phyloP scores from a whole-genome alignment of 495 filamentous ascomycete species.

The Aspergillus heteromorphus region DNA sequence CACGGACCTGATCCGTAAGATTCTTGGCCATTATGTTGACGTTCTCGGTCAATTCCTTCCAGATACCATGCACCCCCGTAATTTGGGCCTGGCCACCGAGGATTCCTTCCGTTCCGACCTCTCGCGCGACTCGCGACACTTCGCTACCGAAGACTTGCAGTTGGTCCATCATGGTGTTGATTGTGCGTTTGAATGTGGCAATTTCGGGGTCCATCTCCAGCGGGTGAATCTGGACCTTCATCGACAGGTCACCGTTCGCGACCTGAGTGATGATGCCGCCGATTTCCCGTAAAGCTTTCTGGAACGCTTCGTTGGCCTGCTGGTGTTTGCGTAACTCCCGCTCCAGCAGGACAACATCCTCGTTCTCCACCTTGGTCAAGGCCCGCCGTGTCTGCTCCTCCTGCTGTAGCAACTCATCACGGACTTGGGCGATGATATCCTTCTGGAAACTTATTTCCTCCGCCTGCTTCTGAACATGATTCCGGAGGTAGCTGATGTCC shows the following conservation, averaged over 20 bases:
- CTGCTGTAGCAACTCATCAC: slow-evolving; percentile 58
- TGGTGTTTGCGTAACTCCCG: slow-evolving; percentile 93
- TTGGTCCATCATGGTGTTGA: slow-evolving; percentile 99
- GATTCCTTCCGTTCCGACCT: slow-evolving; percentile 95
- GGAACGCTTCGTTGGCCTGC: slow-evolving; percentile 97
- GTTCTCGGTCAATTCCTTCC: slow-evolving; percentile 96
- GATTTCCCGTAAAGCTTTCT: slow-evolving; percentile 94
- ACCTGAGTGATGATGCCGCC: slow-evolving; percentile 95
- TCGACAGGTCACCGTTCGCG: slow-evolving; percentile 91
- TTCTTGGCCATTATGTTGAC: slow-evolving; percentile 98
- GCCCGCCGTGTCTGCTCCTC: slow-evolving; percentile 53
- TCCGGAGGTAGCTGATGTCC: slow-evolving; percentile 63
- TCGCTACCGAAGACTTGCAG: slow-evolving; percentile 95
- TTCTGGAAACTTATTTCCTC: slow-evolving; percentile 71
- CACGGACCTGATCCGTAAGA: slow-evolving; percentile 81
- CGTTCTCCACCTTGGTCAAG: slow-evolving; percentile 53
- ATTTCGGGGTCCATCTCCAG: slow-evolving; percentile 99
- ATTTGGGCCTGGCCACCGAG: slow-evolving; percentile 96
- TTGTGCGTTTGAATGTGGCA: slow-evolving; percentile 94
- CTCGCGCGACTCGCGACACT: slow-evolving; percentile 91
- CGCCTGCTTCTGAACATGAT: slow-evolving; percentile 73
- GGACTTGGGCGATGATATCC: slow-evolving; percentile 63
- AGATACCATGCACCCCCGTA: slow-evolving; percentile 91
- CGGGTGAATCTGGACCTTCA: slow-evolving; percentile 94
- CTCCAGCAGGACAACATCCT: slow-evolving; percentile 68